phyloP scores from a whole-genome alignment of 306 rosid genomes.

The Trichosanthes cucumerina region DNA sequence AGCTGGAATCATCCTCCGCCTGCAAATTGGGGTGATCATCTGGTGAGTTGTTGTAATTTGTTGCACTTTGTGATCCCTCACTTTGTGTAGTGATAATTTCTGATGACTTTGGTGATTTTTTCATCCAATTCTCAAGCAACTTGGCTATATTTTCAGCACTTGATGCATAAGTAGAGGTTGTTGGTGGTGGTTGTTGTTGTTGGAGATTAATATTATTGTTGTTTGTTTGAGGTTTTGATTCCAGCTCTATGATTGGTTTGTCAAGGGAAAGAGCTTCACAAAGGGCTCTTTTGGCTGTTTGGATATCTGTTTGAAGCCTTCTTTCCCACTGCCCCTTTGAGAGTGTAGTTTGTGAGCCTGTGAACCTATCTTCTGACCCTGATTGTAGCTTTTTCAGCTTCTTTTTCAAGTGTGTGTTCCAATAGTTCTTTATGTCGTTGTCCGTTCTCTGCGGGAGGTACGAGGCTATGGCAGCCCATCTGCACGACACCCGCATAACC shows the following conservation, averaged over 20 bases:
- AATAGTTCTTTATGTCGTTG: slow-evolving; percentile 52
- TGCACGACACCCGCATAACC: neutral
- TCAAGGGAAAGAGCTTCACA: slow-evolving; percentile 75
- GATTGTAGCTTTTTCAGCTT: slow-evolving; percentile 25
- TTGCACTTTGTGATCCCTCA: slow-evolving; percentile 42
- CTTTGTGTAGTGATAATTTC: slow-evolving; percentile 24
- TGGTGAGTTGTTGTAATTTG: slow-evolving; percentile 16
- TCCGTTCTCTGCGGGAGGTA: slow-evolving; percentile 62
- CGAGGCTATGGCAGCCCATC: slow-evolving; percentile 77
- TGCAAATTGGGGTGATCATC: slow-evolving; percentile 24
- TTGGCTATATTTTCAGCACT: slow-evolving; percentile 63
- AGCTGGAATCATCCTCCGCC: too few relatives aligned
- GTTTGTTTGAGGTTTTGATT: slow-evolving; percentile 21
- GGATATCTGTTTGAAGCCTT: slow-evolving; percentile 80
- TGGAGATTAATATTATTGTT: neutral
- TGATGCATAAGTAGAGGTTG: slow-evolving; percentile 44
- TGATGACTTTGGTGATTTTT: slow-evolving; percentile 33
- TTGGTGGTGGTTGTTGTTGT: too few relatives aligned
- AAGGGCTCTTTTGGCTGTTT: slow-evolving; percentile 76
- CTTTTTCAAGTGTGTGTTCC: slow-evolving; percentile 64
- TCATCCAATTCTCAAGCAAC: slow-evolving; percentile 69
- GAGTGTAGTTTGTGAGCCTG: slow-evolving; percentile 15
- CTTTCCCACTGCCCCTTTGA: slow-evolving; percentile 94
- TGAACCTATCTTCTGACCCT: slow-evolving; percentile 13
- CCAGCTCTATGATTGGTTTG: slow-evolving; percentile 17